Percentiles rank a stretch among this genome's conserved stretches.
Evolutionary conservation across 176 grass and related monocot genomes (phyloP).

Genomic region (Paspalum notatum): DNA sequence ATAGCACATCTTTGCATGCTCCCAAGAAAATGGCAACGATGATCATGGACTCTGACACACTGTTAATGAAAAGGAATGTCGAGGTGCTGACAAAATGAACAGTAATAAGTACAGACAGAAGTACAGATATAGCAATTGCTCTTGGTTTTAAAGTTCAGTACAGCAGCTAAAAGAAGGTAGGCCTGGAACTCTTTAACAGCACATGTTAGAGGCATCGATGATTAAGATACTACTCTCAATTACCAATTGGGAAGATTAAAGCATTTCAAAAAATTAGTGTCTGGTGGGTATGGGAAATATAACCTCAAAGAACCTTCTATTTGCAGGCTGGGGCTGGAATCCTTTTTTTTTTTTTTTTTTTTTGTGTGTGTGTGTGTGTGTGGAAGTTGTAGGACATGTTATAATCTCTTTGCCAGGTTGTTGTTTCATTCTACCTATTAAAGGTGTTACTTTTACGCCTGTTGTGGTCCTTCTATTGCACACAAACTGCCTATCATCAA

Average conservation of each 20-base stretch:
- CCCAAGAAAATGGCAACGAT: neutral
- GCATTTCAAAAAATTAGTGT: conserved; percentile 8
- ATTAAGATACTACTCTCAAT: conserved; percentile 7
- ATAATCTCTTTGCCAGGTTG: conserved; percentile 16
- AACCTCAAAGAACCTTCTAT: conserved; percentile 24
- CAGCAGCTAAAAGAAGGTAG: conserved; percentile 4
- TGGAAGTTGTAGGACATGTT: neutral
- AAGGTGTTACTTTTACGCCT: neutral
- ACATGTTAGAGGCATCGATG: neutral
- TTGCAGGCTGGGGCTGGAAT: neutral
- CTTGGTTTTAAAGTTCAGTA: neutral
- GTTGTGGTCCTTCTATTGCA: neutral
- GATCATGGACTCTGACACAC: neutral
- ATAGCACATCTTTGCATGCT: neutral
- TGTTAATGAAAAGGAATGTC: neutral
- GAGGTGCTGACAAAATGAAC: neutral
- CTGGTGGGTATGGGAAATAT: neutral
- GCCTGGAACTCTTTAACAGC: neutral
- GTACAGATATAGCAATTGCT: neutral
- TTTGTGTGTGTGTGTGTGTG: too few relatives aligned
- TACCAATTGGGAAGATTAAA: neutral
- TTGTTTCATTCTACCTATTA: neutral
- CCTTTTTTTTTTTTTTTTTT: too few relatives aligned
- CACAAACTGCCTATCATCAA: neutral
- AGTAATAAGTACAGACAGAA: neutral